Conservation (phyloP, 371 early-diverging fungal genomes). For the Circinella minor region DNA sequence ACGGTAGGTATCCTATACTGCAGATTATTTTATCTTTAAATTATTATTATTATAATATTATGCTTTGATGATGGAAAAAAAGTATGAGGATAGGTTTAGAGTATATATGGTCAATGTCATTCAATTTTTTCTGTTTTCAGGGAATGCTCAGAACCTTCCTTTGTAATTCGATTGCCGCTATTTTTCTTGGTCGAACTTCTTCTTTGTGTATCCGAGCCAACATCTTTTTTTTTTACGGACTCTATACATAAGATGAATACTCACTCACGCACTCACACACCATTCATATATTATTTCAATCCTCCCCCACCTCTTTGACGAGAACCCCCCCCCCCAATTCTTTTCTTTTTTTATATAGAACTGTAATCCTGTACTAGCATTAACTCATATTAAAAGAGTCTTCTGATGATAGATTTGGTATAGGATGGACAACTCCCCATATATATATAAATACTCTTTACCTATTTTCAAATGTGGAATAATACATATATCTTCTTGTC, state of each 20-base stretch:
- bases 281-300: too few species aligned
- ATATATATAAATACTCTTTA: background rate
- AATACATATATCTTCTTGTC: too few species aligned
- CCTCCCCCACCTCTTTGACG: too few species aligned
- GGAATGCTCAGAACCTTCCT: slow-evolving; percentile 6
- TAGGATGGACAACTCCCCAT: too few species aligned
- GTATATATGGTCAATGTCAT: background rate
- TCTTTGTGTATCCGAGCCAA: background rate
- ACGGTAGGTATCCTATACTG: background rate
- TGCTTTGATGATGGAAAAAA: too few species aligned
- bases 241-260: background rate
- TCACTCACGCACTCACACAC: background rate
- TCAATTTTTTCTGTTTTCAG: background rate
- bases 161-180: slow-evolving; percentile 5
- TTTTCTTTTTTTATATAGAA: too few species aligned
- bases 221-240: background rate
- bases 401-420: too few species aligned
- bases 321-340: too few species aligned
- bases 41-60: too few species aligned
- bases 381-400: background rate
- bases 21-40: too few species aligned
- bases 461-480: too few species aligned
- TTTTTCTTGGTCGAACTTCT: background rate
- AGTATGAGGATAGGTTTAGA: background rate
- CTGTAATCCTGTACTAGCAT: background rate